A percentile compares a stretch with the other conserved stretches of the same genome.
These are phyloP conservation scores for Mortierella antarctica DNA, from an alignment of 192 early-diverging fungal genomes.

Conservation along the genomic window DNA sequence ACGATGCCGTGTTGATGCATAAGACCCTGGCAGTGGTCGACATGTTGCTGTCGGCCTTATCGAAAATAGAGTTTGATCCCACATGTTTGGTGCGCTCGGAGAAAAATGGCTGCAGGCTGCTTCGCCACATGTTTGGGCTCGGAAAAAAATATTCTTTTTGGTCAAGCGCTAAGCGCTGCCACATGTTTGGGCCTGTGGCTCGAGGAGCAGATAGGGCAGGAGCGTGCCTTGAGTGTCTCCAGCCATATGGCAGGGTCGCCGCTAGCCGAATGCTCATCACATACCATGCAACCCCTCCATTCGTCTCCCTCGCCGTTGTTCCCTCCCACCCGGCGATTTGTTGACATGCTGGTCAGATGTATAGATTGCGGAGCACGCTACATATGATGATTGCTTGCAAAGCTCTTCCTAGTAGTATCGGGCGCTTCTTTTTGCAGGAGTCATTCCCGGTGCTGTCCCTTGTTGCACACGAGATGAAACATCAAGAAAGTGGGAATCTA, in stretches of 20 bases:
- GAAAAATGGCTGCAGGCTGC: not conserved
- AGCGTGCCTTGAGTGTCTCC: too few species aligned
- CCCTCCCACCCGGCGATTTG: not conserved
- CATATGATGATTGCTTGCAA: too few species aligned
- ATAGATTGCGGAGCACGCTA: not conserved
- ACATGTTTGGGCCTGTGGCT: not conserved
- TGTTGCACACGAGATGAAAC: not conserved
- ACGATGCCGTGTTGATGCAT: too few species aligned
- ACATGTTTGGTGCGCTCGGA: too few species aligned
- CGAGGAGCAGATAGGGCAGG: conserved; percentile 1
- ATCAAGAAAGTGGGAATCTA: too few species aligned
- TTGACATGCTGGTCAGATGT: conserved; percentile 3
- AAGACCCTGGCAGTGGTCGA: too few species aligned
- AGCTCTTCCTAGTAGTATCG: not conserved
- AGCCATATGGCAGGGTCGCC: too few species aligned
- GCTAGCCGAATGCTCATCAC: too few species aligned
- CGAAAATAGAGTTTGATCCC: too few species aligned
- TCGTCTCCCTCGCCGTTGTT: not conserved
- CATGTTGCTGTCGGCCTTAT: too few species aligned
- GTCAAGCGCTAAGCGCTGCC: too few species aligned
- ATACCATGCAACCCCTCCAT: not conserved
- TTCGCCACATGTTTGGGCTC: conserved; percentile 3
- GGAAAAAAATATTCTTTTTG: too few species aligned
- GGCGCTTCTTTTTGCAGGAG: not conserved
- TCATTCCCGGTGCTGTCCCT: not conserved